These are phyloP conservation scores for Pisolithus thermaeus DNA, from an alignment of 1,284 basidiomycete species.

Conservation along the genomic window DNA sequence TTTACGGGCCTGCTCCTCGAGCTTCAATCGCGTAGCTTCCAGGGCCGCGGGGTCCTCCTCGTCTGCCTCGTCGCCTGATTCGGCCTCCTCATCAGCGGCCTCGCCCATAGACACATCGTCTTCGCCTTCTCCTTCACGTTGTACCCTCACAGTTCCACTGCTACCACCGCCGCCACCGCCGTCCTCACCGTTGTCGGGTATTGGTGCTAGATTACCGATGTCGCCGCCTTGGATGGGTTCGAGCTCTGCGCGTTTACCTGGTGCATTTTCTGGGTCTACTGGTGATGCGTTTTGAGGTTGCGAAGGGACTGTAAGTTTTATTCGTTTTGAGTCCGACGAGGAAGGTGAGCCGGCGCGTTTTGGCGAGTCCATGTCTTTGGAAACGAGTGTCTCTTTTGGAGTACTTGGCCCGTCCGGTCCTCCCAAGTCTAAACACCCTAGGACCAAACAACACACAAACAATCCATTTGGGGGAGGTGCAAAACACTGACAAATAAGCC, in stretches of 20 bases:
- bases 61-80: slow-evolving; percentile 51
- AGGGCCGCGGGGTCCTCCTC: slow-evolving; percentile 78
- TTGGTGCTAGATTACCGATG: slow-evolving; percentile 63
- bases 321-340: slow-evolving; percentile 56
- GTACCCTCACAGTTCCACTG: slow-evolving; percentile 38
- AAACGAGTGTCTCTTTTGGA: neutral
- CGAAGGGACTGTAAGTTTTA: slow-evolving; percentile 55
- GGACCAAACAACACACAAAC: too few species aligned
- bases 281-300: slow-evolving; percentile 57
- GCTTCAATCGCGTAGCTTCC: slow-evolving; percentile 69
- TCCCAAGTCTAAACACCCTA: too few species aligned
- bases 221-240: slow-evolving; percentile 68
- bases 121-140: slow-evolving; percentile 60
- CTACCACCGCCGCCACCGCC: slow-evolving; percentile 47
- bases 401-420: too few species aligned
- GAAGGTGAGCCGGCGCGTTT: slow-evolving; percentile 67
- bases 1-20: slow-evolving; percentile 84
- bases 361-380: slow-evolving; percentile 54
- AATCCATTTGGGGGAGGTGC: too few species aligned
- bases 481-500: neutral
- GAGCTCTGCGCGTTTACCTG: slow-evolving; percentile 69
- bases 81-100: slow-evolving; percentile 62
- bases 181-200: slow-evolving; percentile 38
- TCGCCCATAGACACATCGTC: slow-evolving; percentile 75
- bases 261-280: slow-evolving; percentile 69